These are phyloP conservation scores for Obelidium mucronatum DNA, from an alignment of 192 early-diverging fungal species.

Conservation along the genomic window DNA sequence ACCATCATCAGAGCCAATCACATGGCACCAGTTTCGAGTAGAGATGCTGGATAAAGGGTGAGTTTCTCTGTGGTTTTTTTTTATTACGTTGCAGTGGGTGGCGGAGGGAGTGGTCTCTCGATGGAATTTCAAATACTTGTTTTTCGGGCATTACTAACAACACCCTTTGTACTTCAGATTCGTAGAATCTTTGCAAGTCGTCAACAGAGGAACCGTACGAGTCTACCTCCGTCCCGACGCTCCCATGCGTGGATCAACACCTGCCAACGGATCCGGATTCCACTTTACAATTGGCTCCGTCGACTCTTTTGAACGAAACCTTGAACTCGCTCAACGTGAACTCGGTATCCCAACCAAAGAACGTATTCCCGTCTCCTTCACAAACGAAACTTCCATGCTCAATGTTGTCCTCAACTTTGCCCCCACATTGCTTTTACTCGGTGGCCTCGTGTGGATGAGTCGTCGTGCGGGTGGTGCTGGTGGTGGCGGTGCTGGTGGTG, in stretches of 20 bases:
- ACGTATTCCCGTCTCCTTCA: conserved; percentile 92
- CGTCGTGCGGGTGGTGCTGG: conserved; percentile 74
- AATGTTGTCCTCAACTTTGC: conserved; percentile 88
- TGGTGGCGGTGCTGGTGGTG: conserved; percentile 49
- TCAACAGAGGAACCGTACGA: conserved; percentile 85
- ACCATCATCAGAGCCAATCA: conserved; percentile 66
- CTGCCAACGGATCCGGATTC: conserved; percentile 46
- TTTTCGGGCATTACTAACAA: too few relatives aligned
- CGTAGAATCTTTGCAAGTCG: conserved; percentile 87
- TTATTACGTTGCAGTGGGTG: too few relatives aligned
- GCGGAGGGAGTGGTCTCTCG: too few relatives aligned
- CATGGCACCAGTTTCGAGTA: conserved; percentile 92
- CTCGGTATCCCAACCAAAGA: conserved; percentile 88
- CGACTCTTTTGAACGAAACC: conserved; percentile 91
- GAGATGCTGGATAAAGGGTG: conserved; percentile 83
- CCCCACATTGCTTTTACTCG: conserved; percentile 90
- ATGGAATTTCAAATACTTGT: too few relatives aligned
- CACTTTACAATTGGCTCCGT: conserved; percentile 93
- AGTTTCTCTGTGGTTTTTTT: too few relatives aligned
- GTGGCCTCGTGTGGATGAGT: conserved; percentile 87
- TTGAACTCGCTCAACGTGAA: conserved; percentile 89
- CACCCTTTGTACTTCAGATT: conserved; percentile 58
- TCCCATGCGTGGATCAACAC: conserved; percentile 29
- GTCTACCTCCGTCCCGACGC: conserved; percentile 80
- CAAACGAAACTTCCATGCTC: conserved; percentile 76